Evolutionary conservation across 768 basidiomycete species (phyloP).

Genomic region (Lyophyllum decastes): DNA sequence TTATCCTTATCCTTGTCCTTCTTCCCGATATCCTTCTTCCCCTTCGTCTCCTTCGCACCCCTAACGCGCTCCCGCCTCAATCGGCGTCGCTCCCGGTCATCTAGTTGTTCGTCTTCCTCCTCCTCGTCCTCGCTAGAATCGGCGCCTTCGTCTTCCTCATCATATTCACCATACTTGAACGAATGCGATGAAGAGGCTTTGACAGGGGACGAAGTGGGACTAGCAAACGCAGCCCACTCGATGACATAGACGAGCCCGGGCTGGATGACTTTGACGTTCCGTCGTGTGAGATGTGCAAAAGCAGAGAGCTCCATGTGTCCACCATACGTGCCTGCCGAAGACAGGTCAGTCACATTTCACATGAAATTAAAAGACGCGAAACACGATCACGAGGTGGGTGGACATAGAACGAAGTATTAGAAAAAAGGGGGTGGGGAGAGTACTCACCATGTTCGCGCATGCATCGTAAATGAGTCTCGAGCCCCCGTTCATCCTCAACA

Average conservation of each 20-base stretch:
- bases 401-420: too few species aligned
- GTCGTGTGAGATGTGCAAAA: constrained; percentile 77
- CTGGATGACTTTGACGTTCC: constrained; percentile 90
- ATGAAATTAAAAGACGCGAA: constrained; percentile 1
- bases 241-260: constrained; percentile 91
- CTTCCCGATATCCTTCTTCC: neutral
- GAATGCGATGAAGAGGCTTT: constrained; percentile 10
- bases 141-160: constrained; percentile 1
- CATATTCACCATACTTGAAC: constrained; percentile 13
- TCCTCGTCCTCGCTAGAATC: constrained; percentile 24
- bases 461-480: constrained; percentile 68
- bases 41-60: neutral
- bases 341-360: neutral
- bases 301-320: constrained; percentile 94
- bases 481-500: constrained; percentile 80
- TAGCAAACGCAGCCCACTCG: constrained; percentile 67
- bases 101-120: constrained; percentile 22
- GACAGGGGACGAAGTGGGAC: constrained; percentile 30
- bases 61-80: constrained; percentile 37
- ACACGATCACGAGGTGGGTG: constrained; percentile 2
- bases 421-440: too few species aligned
- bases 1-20: neutral
- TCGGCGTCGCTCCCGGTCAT: constrained; percentile 47
- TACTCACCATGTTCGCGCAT: constrained; percentile 78
- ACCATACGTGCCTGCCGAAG: constrained; percentile 76